Conservation (phyloP, 78 protist species). For the Emiliania huxleyi region DNA sequence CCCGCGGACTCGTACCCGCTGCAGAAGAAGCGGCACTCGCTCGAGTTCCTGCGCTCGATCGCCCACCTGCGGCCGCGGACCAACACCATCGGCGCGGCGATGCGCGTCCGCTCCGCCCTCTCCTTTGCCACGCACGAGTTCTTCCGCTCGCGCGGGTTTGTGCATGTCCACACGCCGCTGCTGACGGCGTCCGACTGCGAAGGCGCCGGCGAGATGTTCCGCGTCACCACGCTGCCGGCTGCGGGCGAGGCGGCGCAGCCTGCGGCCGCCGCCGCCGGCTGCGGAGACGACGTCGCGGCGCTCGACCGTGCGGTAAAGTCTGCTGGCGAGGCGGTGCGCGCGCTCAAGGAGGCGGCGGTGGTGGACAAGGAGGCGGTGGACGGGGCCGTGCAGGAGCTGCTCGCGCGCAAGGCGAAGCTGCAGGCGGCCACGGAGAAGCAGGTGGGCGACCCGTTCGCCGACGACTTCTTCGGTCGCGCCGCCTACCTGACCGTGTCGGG, state of each 20-base stretch:
- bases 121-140: slow-evolving; percentile 44
- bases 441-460: not conserved
- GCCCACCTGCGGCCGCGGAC: slow-evolving; percentile 81
- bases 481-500: slow-evolving; percentile 83
- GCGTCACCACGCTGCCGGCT: slow-evolving; percentile 42
- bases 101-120: slow-evolving; percentile 53
- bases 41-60: slow-evolving; percentile 82
- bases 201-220: slow-evolving; percentile 89
- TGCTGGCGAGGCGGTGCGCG: not conserved
- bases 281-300: not conserved
- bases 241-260: not conserved
- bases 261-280: not conserved
- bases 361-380: not conserved
- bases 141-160: slow-evolving; percentile 31
- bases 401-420: not conserved
- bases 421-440: not conserved
- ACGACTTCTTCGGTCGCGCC: slow-evolving; percentile 32
- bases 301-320: not conserved
- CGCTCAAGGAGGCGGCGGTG: not conserved
- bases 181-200: slow-evolving; percentile 85
- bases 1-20: slow-evolving; percentile 66
- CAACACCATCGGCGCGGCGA: slow-evolving; percentile 46
- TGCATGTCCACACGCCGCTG: slow-evolving; percentile 79
- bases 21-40: slow-evolving; percentile 80
- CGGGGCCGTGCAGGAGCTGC: not conserved